Percentiles rank a stretch among this genome's conserved stretches.
phyloP scores from a whole-genome alignment of 2,329 filamentous ascomycete genomes.

The Arthroderma sp. region DNA sequence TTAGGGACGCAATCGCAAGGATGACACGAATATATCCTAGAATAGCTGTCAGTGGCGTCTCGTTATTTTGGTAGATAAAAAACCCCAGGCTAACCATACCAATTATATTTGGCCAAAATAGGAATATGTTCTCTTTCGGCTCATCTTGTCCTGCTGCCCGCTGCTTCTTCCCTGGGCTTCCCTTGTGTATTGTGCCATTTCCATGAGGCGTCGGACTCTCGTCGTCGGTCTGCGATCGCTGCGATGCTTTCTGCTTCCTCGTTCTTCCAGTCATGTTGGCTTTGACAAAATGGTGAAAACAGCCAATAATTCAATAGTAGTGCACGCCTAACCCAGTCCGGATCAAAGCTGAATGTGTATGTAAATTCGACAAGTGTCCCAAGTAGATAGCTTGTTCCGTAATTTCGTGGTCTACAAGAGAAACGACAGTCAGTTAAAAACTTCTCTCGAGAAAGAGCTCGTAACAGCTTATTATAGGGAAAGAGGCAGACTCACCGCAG shows the following conservation, averaged over 20 bases:
- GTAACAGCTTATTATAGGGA: too few species aligned
- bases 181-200: conserved; percentile 5
- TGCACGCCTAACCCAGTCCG: too few species aligned
- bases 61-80: conserved; percentile 4
- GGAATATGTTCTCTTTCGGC: conserved; percentile 59
- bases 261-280: conserved; percentile 15
- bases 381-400: too few species aligned
- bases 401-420: too few species aligned
- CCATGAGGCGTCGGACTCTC: neutral
- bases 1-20: conserved; percentile 77
- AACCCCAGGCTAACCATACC: conserved; percentile 38
- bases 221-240: conserved; percentile 2
- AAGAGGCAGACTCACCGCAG: too few species aligned
- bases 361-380: too few species aligned
- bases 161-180: conserved; percentile 1
- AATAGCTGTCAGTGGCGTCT: neutral
- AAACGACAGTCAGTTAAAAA: too few species aligned
- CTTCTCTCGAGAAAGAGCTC: too few species aligned
- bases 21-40: conserved; percentile 65
- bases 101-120: conserved; percentile 72
- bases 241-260: conserved; percentile 25
- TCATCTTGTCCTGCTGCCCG: conserved; percentile 2
- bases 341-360: too few species aligned
- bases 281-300: neutral
- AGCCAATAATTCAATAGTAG: too few species aligned